Percentiles rank a stretch among this genome's conserved stretches.
Evolutionary conservation across 2,329 filamentous ascomycete species (phyloP).

Genomic region (Arthrobotrys megalospora): DNA sequence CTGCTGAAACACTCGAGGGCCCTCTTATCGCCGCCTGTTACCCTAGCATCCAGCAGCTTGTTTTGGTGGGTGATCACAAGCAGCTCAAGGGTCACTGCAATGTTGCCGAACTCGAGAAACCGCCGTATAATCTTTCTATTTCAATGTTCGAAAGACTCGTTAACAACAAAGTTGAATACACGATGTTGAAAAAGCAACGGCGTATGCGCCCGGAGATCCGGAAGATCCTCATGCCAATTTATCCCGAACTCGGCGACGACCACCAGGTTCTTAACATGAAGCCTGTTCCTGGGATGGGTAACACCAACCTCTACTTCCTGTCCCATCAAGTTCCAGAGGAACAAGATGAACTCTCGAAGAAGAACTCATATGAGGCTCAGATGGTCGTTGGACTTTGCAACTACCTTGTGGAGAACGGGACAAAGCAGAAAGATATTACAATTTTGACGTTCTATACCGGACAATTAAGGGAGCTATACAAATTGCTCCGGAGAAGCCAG

Average conservation of each 20-base stretch:
- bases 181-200: conserved; percentile 78
- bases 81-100: conserved; percentile 81
- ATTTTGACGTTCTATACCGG: conserved; percentile 91
- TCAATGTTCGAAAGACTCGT: conserved; percentile 87
- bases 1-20: conserved; percentile 81
- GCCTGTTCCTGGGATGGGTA: conserved; percentile 76
- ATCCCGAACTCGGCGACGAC: conserved; percentile 74
- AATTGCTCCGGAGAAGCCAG: conserved; percentile 68
- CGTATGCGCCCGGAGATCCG: conserved; percentile 79
- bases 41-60: conserved; percentile 72
- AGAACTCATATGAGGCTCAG: conserved; percentile 79
- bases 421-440: conserved; percentile 76
- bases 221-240: conserved; percentile 70
- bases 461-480: conserved; percentile 78
- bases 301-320: conserved; percentile 73
- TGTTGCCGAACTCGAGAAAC: conserved; percentile 73
- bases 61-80: conserved; percentile 82
- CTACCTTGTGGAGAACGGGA: conserved; percentile 80
- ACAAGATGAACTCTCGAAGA: conserved; percentile 77
- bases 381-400: conserved; percentile 82
- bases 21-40: conserved; percentile 72
- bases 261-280: conserved; percentile 71
- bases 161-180: conserved; percentile 75
- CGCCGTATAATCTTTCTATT: conserved; percentile 78
- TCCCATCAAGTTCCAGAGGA: conserved; percentile 64